These are phyloP conservation scores for Santalum album DNA, from an alignment of 164 flowering plant species.

Conservation along the genomic window DNA sequence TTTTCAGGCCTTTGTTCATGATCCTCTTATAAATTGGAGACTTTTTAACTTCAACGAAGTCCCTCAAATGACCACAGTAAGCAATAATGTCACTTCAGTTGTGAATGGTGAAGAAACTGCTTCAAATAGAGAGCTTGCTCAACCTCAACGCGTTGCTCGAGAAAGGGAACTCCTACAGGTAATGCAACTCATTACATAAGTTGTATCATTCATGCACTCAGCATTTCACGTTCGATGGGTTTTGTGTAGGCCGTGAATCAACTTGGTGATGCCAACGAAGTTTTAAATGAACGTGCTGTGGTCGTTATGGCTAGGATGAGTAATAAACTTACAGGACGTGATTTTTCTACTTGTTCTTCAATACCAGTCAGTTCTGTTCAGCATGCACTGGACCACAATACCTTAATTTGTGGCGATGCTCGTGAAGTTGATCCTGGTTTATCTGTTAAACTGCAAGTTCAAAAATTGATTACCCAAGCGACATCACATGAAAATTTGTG, in stretches of 20 bases:
- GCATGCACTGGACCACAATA: conserved; percentile 54
- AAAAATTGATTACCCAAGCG: conserved; percentile 81
- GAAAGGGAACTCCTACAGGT: conserved; percentile 98
- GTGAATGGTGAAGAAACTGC: conserved; percentile 71
- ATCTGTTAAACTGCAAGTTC: conserved; percentile 86
- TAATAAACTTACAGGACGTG: conserved; percentile 94
- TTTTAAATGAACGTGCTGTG: conserved; percentile 89
- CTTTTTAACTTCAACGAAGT: conserved; percentile 95
- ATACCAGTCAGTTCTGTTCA: conserved; percentile 39
- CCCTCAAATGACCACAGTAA: conserved; percentile 67
- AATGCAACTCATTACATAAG: background rate
- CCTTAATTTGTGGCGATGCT: conserved; percentile 53
- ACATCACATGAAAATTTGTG: conserved; percentile 88
- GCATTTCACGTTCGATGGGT: conserved; percentile 3
- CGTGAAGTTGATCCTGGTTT: conserved; percentile 91
- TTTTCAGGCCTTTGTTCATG: conserved; percentile 95
- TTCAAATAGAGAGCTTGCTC: conserved; percentile 51
- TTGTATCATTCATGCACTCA: background rate
- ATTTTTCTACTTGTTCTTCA: conserved; percentile 55
- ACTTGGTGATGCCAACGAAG: conserved; percentile 98
- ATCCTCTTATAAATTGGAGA: conserved; percentile 98
- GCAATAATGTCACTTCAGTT: conserved; percentile 45
- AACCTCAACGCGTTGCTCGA: conserved; percentile 81
- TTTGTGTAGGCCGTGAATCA: conserved; percentile 81
- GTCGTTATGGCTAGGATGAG: conserved; percentile 98